Percentiles rank a stretch among this genome's conserved stretches.
phyloP scores from a whole-genome alignment of 192 early-diverging fungal genomes.

The Coemansia aciculifera region DNA sequence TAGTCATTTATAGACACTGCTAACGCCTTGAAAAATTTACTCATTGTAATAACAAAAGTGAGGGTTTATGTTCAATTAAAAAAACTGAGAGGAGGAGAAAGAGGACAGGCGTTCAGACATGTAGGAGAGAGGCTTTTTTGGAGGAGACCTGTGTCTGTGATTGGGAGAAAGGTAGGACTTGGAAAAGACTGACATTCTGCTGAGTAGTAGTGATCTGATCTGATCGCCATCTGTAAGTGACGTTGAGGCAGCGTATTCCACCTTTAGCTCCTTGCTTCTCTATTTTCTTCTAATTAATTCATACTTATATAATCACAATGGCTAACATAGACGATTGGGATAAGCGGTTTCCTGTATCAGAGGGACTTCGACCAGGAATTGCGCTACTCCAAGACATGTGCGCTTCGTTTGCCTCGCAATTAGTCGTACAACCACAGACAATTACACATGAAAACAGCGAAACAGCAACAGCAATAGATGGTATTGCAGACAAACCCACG shows the following conservation, averaged over 20 bases:
- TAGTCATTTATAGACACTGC: background rate
- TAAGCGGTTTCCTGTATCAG: constrained; percentile 14
- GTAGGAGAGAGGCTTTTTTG: background rate
- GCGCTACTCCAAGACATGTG: constrained; percentile 24
- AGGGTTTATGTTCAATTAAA: background rate
- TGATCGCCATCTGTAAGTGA: background rate
- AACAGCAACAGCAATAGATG: background rate
- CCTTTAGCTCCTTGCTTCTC: constrained; percentile 13
- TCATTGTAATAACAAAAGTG: background rate
- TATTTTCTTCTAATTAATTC: constrained; percentile 62
- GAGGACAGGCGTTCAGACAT: background rate
- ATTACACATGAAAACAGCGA: background rate
- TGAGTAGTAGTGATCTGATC: too few relatives aligned
- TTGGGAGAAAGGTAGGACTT: too few relatives aligned
- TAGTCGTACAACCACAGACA: constrained; percentile 4
- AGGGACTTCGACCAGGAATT: constrained; percentile 7
- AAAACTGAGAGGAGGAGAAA: background rate
- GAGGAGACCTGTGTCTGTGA: too few relatives aligned
- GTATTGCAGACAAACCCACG: background rate
- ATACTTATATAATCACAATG: constrained; percentile 37
- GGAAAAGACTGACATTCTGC: too few relatives aligned
- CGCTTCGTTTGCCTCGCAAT: constrained; percentile 4
- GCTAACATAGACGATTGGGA: constrained; percentile 27
- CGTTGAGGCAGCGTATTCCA: background rate
- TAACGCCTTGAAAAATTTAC: background rate